Evolutionary conservation across 768 basidiomycete species (phyloP).

Genomic region (Tephrocybe rancida): DNA sequence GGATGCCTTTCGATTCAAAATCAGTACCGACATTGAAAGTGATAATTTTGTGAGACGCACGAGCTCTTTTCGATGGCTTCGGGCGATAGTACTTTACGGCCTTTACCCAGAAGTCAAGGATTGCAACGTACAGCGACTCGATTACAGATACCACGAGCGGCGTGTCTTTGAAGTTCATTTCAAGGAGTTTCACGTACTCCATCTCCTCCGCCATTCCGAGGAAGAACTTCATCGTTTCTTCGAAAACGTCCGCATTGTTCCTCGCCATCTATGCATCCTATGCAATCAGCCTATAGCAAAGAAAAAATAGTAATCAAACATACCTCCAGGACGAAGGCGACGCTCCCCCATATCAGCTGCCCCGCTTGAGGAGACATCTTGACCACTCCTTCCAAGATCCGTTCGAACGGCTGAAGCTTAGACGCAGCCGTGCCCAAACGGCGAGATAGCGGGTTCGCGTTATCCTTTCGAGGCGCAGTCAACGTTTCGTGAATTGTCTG

Average conservation of each 20-base stretch:
- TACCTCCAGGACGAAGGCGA: constrained; percentile 7
- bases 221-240: constrained; percentile 1
- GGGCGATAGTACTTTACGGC: constrained; percentile 1
- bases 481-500: background rate
- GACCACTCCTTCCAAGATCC: background rate
- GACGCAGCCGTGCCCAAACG: background rate
- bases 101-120: constrained; percentile 7
- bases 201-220: background rate
- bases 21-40: no score
- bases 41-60: no score
- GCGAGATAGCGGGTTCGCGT: background rate
- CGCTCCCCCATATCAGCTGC: constrained; percentile 5
- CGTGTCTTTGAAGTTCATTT: background rate
- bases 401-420: constrained; percentile 6
- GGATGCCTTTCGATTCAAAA: no score
- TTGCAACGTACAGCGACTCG: background rate
- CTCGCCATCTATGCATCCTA: no score
- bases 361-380: constrained; percentile 3
- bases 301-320: background rate
- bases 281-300: no score
- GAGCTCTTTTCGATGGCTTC: background rate
- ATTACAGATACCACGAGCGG: background rate
- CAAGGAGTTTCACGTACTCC: background rate
- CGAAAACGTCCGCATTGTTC: background rate
- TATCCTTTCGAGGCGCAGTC: background rate